phyloP scores from a whole-genome alignment of 2,329 filamentous ascomycete genomes.

The Sordariomycetes sp. region DNA sequence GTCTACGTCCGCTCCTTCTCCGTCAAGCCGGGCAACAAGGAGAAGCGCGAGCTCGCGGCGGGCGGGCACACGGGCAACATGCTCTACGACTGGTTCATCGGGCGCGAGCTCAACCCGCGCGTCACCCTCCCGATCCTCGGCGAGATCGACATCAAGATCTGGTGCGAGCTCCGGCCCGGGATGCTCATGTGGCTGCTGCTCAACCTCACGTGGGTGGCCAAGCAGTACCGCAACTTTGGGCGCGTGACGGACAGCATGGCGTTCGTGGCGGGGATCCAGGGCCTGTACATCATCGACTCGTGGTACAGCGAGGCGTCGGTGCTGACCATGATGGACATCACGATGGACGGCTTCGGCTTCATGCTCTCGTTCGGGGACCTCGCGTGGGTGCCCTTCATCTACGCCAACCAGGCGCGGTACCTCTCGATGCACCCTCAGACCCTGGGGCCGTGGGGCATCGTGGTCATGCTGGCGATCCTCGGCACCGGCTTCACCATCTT shows the following conservation, averaged over 20 bases:
- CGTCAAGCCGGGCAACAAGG: conserved; percentile 61
- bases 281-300: conserved; percentile 71
- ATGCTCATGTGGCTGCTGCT: conserved; percentile 81
- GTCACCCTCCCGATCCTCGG: conserved; percentile 66
- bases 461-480: conserved; percentile 53
- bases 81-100: conserved; percentile 94
- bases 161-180: conserved; percentile 81
- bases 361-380: conserved; percentile 92
- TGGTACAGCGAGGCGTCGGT: conserved; percentile 82
- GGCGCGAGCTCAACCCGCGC: conserved; percentile 86
- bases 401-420: conserved; percentile 74
- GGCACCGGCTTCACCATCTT: conserved; percentile 76
- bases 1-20: conserved; percentile 75
- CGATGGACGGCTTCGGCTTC: conserved; percentile 83
- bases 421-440: conserved; percentile 68
- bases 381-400: conserved; percentile 85
- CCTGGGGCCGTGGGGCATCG: conserved; percentile 57
- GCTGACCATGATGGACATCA: conserved; percentile 89
- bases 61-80: conserved; percentile 75
- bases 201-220: conserved; percentile 71
- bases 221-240: conserved; percentile 78
- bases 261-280: conserved; percentile 64
- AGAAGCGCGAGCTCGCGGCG: conserved; percentile 64
- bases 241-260: conserved; percentile 77
- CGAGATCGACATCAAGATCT: conserved; percentile 81